phyloP scores from a whole-genome alignment of 2,329 filamentous ascomycete species.

The Verticillium nonalfalfae region DNA sequence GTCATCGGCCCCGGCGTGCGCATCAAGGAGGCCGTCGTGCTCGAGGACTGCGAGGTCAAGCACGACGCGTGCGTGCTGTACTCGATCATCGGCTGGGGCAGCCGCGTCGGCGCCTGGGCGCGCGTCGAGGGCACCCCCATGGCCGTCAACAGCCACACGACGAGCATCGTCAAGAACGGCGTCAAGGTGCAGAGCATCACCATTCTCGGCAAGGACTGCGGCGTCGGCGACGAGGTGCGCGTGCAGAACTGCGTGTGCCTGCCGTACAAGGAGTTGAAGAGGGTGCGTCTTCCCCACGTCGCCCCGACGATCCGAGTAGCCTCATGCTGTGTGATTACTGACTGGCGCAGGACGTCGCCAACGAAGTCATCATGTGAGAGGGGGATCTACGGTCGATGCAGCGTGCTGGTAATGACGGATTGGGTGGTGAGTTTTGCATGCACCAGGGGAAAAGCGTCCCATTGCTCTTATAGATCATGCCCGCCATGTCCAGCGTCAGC shows the following conservation, averaged over 20 bases:
- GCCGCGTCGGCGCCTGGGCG: constrained; percentile 94
- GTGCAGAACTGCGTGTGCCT: constrained; percentile 98
- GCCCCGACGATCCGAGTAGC: neutral
- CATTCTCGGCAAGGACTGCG: constrained; percentile 93
- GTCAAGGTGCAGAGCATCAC: constrained; percentile 98
- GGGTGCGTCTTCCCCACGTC: constrained; percentile 50
- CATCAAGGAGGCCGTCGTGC: constrained; percentile 91
- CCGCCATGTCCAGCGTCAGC: neutral
- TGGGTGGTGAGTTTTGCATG: neutral
- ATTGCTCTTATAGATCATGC: neutral
- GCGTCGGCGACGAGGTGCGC: constrained; percentile 85
- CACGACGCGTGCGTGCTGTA: constrained; percentile 95
- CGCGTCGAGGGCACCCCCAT: constrained; percentile 94
- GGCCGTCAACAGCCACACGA: constrained; percentile 79
- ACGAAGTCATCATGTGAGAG: constrained; percentile 88
- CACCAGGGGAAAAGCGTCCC: constrained; percentile 1
- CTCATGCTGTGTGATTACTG: neutral
- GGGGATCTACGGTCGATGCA: neutral
- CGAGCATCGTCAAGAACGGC: constrained; percentile 94
- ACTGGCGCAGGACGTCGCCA: constrained; percentile 65
- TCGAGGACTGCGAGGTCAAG: constrained; percentile 93
- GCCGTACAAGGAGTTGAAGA: constrained; percentile 96
- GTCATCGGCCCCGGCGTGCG: constrained; percentile 80
- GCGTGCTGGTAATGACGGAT: neutral
- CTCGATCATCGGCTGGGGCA: constrained; percentile 95